phyloP scores from a whole-genome alignment of 2,329 filamentous ascomycete species.

The Diaporthe sp. region DNA sequence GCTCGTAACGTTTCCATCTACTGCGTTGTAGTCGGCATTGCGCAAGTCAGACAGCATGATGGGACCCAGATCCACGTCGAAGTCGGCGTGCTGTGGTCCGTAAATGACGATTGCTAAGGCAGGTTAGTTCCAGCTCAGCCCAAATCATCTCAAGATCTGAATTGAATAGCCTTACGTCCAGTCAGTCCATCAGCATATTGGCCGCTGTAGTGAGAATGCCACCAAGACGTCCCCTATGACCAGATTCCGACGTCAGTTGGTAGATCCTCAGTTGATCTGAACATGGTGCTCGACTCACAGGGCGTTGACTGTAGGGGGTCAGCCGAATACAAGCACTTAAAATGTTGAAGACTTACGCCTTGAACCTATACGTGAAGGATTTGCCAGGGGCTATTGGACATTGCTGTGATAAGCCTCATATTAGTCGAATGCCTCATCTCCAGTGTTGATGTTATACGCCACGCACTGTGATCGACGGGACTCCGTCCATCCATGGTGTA shows the following conservation, averaged over 20 bases:
- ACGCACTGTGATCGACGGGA: neutral
- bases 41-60: constrained; percentile 10
- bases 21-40: neutral
- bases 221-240: neutral
- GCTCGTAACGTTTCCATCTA: neutral
- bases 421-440: neutral
- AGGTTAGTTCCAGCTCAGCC: neutral
- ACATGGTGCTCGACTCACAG: neutral
- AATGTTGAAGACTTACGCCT: neutral
- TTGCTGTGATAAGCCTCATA: neutral
- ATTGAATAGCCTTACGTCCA: neutral
- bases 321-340: neutral
- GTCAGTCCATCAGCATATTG: constrained; percentile 10
- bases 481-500: constrained; percentile 1
- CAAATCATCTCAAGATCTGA: neutral
- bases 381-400: neutral
- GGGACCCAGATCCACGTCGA: neutral
- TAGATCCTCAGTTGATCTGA: neutral
- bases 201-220: neutral
- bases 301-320: neutral
- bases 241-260: neutral
- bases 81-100: neutral
- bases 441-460: no score
- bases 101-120: neutral
- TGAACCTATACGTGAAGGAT: neutral